These are phyloP conservation scores for Aspergillus ellipticus DNA, from an alignment of 495 filamentous ascomycete genomes.

Conservation along the genomic window DNA sequence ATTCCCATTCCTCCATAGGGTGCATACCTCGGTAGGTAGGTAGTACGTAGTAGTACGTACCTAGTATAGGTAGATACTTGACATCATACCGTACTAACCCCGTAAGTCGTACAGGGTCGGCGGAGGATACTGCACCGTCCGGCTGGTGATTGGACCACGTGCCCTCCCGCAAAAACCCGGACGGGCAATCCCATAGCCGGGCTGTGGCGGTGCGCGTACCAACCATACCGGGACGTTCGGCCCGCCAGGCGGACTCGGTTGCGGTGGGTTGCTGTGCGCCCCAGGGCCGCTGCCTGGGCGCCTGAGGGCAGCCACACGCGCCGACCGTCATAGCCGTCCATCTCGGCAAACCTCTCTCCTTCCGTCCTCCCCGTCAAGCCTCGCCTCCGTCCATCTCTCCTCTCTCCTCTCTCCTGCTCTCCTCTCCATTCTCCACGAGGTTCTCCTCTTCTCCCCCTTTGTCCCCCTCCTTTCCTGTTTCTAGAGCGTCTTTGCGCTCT, in stretches of 20 bases:
- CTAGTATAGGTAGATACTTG: too few relatives aligned
- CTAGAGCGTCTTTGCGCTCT: constrained; percentile 37
- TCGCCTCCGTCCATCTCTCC: constrained; percentile 4
- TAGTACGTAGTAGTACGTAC: neutral
- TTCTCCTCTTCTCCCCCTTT: constrained; percentile 9
- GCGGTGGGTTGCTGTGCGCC: neutral
- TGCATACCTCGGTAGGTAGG: neutral
- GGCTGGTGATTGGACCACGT: constrained; percentile 5
- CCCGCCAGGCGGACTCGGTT: constrained; percentile 5
- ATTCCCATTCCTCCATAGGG: too few relatives aligned
- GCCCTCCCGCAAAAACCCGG: constrained; percentile 24
- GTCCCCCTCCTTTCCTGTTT: constrained; percentile 16
- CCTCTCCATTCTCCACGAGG: neutral
- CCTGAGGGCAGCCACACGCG: constrained; percentile 12
- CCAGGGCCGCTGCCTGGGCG: neutral
- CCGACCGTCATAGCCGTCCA: constrained; percentile 24
- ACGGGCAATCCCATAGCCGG: constrained; percentile 25
- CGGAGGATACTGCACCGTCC: too few relatives aligned
- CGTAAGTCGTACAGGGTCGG: too few relatives aligned
- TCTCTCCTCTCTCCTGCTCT: constrained; percentile 8
- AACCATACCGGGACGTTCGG: constrained; percentile 12
- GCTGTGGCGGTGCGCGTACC: constrained; percentile 20
- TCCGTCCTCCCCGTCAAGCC: constrained; percentile 17
- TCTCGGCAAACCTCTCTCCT: constrained; percentile 17
- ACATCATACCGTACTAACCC: too few relatives aligned